These are phyloP conservation scores for Salix dunnii DNA, from an alignment of 345 rosid species.

Conservation along the genomic window DNA sequence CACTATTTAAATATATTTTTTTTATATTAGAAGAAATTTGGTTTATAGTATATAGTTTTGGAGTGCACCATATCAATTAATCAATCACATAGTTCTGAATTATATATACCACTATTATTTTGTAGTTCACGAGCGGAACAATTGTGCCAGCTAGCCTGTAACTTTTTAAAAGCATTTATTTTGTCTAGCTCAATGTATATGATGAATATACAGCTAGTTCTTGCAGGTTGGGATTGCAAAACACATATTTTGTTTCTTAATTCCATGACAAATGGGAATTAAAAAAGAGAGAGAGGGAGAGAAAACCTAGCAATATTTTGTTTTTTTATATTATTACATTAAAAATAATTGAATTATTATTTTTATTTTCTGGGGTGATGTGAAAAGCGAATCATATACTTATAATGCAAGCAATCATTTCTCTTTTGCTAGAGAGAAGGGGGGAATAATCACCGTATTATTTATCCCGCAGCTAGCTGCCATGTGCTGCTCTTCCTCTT, in stretches of 20 bases:
- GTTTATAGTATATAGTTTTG: no score
- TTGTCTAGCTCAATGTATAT: no score
- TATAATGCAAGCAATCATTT: constrained; percentile 19
- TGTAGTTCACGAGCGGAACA: no score
- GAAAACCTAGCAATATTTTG: not conserved
- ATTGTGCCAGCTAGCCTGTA: no score
- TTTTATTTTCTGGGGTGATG: not conserved
- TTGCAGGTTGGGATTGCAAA: not conserved
- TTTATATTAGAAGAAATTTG: no score
- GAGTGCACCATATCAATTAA: no score
- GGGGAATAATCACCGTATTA: not conserved
- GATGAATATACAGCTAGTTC: no score
- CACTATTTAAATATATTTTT: no score
- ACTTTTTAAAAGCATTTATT: no score
- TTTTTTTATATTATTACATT: not conserved
- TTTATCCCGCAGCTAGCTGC: not conserved
- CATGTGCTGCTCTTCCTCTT: constrained; percentile 15
- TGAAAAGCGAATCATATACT: constrained; percentile 14
- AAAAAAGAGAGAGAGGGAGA: not conserved
- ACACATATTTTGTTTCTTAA: not conserved
- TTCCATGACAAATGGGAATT: not conserved
- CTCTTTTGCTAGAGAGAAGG: constrained; percentile 15
- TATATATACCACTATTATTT: no score
- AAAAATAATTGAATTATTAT: not conserved
- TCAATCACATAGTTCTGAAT: no score